Base-by-base conservation (phyloP, 2,329 filamentous ascomycete genomes). In the Diplodia sapinea region DNA sequence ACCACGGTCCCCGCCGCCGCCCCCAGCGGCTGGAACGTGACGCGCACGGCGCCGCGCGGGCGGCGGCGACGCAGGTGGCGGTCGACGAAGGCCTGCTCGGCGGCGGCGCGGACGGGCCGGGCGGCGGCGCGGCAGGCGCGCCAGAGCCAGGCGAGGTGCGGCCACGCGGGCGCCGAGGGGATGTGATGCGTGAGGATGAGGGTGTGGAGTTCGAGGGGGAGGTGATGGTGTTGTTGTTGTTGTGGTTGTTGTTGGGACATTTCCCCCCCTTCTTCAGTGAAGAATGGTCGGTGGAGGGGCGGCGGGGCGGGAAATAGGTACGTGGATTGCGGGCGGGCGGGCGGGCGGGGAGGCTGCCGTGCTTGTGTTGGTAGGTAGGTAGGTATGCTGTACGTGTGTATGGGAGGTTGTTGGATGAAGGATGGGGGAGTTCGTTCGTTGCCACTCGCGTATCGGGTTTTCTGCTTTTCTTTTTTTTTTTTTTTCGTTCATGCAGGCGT, bases 71-170 rank as follows among this genome's bases (percentile, higher is more conserved):
- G 26, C 9, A 61, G 40, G 29, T 61, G 57, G 8, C 57, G 57
- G 13, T 33, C 40, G 15, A 33, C 40, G 40, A 33, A 49, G 26
- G 50, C 57, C 17, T n/a, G 57, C 40, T 61, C 57, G 38, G 57
- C 57, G 15, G 57, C 57, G 40, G 57, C 57, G 40, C 57, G 57
- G 8, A 33, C 3, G 20, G 36, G 57, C 4, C 15, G 4, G 23
- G 11, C 5, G 9, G 57, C 23, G 8, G 8, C 1, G 2, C 57
- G 40, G 57, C 40, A 49, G 57, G 9, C 12, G 26, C 38, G 57
- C 57, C 57, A 61, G 40, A 61, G 57, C 36, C 38, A 61, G 15
- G 40, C 26, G 26, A 61, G 57, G 55, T 29, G 36, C 20, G 31
- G 36, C 13, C 40, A 20, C 3, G 57, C 26, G 26, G 57, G 40